A percentile compares a stretch with the other conserved stretches of the same genome.
Evolutionary conservation across 2,329 filamentous ascomycete genomes (phyloP).

Genomic region (Hypoxylon sp.): DNA sequence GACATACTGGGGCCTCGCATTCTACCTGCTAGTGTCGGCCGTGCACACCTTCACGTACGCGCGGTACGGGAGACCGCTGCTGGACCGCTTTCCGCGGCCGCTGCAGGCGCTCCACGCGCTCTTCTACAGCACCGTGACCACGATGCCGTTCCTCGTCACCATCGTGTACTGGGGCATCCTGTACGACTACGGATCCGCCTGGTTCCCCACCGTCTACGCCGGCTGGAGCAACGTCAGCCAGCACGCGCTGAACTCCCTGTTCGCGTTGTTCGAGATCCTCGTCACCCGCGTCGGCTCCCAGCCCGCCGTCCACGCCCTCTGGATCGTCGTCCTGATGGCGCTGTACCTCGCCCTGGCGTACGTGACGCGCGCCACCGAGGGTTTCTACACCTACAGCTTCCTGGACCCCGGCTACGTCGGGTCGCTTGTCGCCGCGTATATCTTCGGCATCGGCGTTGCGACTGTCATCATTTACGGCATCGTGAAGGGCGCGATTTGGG

Average conservation of each 20-base stretch:
- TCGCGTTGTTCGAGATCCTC: conserved; percentile 79
- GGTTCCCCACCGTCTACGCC: conserved; percentile 61
- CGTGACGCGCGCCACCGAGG: conserved; percentile 72
- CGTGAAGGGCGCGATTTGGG: conserved; percentile 53
- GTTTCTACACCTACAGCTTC: conserved; percentile 81
- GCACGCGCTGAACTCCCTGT: conserved; percentile 77
- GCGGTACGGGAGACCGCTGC: conserved; percentile 59
- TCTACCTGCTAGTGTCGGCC: conserved; percentile 76
- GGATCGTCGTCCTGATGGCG: conserved; percentile 73
- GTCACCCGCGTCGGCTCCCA: conserved; percentile 71
- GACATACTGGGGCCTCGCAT: conserved; percentile 83
- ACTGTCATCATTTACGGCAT: conserved; percentile 55
- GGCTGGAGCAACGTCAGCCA: conserved; percentile 75
- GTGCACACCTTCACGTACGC: conserved; percentile 76
- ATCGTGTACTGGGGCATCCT: conserved; percentile 75
- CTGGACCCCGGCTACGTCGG: conserved; percentile 67
- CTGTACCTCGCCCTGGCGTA: conserved; percentile 79
- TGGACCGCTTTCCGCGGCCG: conserved; percentile 66
- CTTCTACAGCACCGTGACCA: conserved; percentile 69
- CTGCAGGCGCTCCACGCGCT: conserved; percentile 72
- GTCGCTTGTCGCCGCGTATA: conserved; percentile 68
- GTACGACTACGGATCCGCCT: conserved; percentile 70
- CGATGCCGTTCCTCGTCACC: conserved; percentile 74
- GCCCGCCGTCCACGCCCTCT: conserved; percentile 71
- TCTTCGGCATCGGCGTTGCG: conserved; percentile 58